Percentiles rank a stretch among this genome's conserved stretches.
Evolutionary conservation across 1,284 basidiomycete species (phyloP).

Genomic region (Somion occarium): DNA sequence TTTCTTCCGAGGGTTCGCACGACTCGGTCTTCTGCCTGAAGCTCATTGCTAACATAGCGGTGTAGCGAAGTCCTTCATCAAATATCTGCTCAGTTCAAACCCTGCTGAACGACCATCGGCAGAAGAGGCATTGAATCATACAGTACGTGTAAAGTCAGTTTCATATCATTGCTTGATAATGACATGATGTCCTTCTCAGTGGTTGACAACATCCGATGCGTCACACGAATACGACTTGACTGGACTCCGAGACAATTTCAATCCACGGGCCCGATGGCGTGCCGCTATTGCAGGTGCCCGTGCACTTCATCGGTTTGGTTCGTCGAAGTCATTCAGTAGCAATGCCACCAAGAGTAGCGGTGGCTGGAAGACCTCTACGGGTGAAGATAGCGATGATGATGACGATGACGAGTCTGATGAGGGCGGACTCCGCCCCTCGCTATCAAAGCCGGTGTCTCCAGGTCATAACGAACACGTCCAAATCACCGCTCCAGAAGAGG

Average conservation of each 20-base stretch:
- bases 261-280: conserved; percentile 65
- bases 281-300: conserved; percentile 62
- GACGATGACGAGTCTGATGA: conserved; percentile 25
- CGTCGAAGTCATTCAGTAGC: conserved; percentile 17
- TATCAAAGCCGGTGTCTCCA: conserved; percentile 13
- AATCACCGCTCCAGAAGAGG: conserved; percentile 22
- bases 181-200: conserved; percentile 33
- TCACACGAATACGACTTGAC: conserved; percentile 69
- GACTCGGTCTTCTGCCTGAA: too few relatives aligned
- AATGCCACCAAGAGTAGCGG: conserved; percentile 19
- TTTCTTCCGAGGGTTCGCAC: conserved; percentile 61
- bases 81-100: conserved; percentile 68
- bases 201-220: conserved; percentile 61
- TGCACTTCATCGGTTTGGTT: conserved; percentile 38
- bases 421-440: background rate
- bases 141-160: conserved; percentile 21
- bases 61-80: conserved; percentile 86
- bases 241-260: conserved; percentile 76
- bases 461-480: conserved; percentile 26
- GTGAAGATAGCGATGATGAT: conserved; percentile 21
- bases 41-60: background rate
- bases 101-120: conserved; percentile 74
- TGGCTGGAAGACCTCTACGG: conserved; percentile 16
- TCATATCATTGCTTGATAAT: conserved; percentile 3
- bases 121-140: conserved; percentile 59